Evolutionary conservation across 106 monocot genomes (phyloP), one percentile per base, ranked within the genome.

Genomic region (Acorus gramineus): DNA sequence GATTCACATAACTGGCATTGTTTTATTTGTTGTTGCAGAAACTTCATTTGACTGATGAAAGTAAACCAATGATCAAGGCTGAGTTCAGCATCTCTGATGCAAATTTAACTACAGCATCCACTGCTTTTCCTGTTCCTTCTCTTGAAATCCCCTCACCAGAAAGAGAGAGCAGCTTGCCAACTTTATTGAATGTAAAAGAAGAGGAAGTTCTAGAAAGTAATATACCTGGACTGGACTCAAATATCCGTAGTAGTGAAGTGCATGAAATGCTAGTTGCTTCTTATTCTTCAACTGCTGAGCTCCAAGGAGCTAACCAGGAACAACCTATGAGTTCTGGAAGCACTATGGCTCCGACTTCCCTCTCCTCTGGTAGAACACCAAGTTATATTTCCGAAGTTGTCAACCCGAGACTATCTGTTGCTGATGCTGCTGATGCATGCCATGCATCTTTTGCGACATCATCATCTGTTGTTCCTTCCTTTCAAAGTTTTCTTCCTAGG

Each of bases 401-500:
- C 48, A 77, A 77, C 55, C 60, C 84, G 62, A 71, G 80, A 62
- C 8, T 57, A 72, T 47, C 71, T 56, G 14, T 55, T 56, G 42
- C 60, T 49, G 88, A 28, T 28, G 28, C 28, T 28, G 28, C 28
- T 28, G 28, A 88, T 73, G 74, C 76, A 55, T 66, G 46, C 28
- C 77, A 79, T 52, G 11, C 56, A 4, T 61, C 80, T 49, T 69
- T 67, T 57, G 44, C 77, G 62, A 56, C 52, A 59, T 72, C 73
- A 8, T 47, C 10, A 42, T 56, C 7, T 60, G 45, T 62, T 77
- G 44, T 57, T 7, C 42, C 71, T 58, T 67, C 73, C 49, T 62
- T 52, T 4, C 84, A 74, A 50, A 63, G 63, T 80, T 11, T 70
- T 14, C 82, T 87, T 67, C 85, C 90, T 54, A 96, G 87, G 80